Percentiles rank a stretch among this genome's conserved stretches.
These are phyloP conservation scores for Penicillium capsulatum DNA, from an alignment of 2,329 filamentous ascomycete species.

Conservation along the genomic window DNA sequence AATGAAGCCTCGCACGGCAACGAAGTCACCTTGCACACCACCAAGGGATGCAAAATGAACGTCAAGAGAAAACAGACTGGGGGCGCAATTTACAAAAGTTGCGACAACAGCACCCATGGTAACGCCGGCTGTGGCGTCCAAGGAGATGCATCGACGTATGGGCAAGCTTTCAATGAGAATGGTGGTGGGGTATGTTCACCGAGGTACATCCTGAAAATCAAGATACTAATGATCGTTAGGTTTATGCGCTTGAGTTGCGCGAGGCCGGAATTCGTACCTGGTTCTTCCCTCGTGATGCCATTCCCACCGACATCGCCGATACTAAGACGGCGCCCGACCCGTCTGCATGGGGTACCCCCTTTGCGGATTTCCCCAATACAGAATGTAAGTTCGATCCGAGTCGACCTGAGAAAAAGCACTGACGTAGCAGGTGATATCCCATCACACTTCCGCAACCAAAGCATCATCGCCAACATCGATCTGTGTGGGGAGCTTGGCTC, in stretches of 20 bases:
- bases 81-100: conserved; percentile 42
- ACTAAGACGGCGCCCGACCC: conserved; percentile 53
- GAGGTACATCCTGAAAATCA: not conserved
- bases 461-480: conserved; percentile 63
- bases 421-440: conserved; percentile 49
- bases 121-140: conserved; percentile 59
- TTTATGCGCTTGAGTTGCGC: conserved; percentile 61
- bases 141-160: conserved; percentile 46
- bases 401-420: too few relatives aligned
- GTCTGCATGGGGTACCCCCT: conserved; percentile 57
- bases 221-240: conserved; percentile 15
- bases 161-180: conserved; percentile 49
- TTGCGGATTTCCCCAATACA: conserved; percentile 63
- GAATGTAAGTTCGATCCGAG: conserved; percentile 40
- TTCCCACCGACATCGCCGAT: conserved; percentile 52
- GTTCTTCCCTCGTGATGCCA: conserved; percentile 51
- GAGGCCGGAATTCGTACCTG: conserved; percentile 59
- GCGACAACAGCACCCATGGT: conserved; percentile 48
- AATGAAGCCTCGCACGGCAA: conserved; percentile 55
- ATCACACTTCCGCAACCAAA: conserved; percentile 60
- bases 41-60: conserved; percentile 50
- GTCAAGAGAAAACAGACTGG: conserved; percentile 55
- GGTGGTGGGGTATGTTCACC: conserved; percentile 49
- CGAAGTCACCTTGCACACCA: conserved; percentile 59
- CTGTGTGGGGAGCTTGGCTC: conserved; percentile 57